These are phyloP conservation scores for Syzygium grande DNA, from an alignment of 345 rosid genomes.

Conservation along the genomic window DNA sequence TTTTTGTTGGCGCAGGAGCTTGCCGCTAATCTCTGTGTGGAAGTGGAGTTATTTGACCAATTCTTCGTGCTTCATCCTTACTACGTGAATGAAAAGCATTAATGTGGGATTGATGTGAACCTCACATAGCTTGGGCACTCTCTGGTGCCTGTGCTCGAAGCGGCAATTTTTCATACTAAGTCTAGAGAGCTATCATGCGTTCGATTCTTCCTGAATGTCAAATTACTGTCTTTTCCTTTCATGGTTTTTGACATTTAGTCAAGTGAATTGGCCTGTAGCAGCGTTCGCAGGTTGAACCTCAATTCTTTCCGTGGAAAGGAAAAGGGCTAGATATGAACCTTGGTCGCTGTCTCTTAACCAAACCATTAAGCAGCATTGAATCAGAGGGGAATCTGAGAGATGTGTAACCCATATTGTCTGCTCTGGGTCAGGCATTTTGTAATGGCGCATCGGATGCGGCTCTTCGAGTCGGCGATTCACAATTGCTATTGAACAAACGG, in stretches of 20 bases:
- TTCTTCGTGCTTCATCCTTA: neutral
- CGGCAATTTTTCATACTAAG: neutral
- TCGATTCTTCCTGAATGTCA: neutral
- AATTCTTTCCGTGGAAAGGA: neutral
- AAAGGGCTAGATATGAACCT: neutral
- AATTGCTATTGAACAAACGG: neutral
- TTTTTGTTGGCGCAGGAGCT: neutral
- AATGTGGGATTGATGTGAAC: neutral
- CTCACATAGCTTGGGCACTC: neutral
- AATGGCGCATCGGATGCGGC: neutral
- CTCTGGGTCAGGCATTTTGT: neutral
- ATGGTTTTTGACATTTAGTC: neutral
- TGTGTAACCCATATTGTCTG: neutral
- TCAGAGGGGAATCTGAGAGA: neutral
- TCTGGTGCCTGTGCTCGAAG: neutral
- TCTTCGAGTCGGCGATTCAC: neutral
- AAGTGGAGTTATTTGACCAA: neutral
- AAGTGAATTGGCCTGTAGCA: neutral
- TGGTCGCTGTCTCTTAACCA: neutral
- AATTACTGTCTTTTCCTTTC: neutral
- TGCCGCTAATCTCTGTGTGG: neutral
- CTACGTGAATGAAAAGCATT: neutral
- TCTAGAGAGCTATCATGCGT: neutral
- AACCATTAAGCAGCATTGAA: neutral
- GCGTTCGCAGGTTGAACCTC: neutral